Conservation (phyloP, 495 filamentous ascomycete genomes). For the Neurospora sp. region DNA sequence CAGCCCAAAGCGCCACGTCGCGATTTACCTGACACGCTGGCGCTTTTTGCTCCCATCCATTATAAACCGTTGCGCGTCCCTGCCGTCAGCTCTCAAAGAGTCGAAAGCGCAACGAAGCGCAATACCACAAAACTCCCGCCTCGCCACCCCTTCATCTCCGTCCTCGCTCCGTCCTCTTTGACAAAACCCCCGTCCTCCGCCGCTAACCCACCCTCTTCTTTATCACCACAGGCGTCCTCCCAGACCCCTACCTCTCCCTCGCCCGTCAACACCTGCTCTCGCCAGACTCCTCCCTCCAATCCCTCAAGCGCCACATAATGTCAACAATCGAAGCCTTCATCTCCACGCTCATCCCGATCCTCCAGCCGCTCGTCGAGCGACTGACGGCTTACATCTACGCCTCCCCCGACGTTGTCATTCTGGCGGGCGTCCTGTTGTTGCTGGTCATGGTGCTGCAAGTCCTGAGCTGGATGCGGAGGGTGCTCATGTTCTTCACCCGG, state of each 20-base stretch:
- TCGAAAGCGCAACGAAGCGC: background rate
- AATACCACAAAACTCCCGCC: background rate
- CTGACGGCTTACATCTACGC: conserved; percentile 24
- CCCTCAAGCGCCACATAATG: conserved; percentile 19
- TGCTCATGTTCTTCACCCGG: conserved; percentile 64
- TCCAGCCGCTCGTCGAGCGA: conserved; percentile 40
- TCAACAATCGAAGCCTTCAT: conserved; percentile 25
- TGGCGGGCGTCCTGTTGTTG: conserved; percentile 44
- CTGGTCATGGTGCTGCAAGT: conserved; percentile 51
- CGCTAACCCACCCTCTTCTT: background rate
- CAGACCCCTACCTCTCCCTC: conserved; percentile 25
- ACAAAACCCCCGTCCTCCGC: background rate
- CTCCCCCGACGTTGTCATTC: conserved; percentile 50
- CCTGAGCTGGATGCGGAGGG: conserved; percentile 53
- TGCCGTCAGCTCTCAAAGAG: background rate
- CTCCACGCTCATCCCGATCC: conserved; percentile 21
- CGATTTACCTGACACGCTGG: background rate
- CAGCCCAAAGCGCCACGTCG: background rate
- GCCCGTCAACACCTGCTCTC: conserved; percentile 28
- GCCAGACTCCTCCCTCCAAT: conserved; percentile 25
- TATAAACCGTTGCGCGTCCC: background rate
- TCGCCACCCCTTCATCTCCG: background rate
- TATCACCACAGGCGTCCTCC: conserved; percentile 29
- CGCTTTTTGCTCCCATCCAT: background rate
- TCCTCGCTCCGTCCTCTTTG: background rate